Conservation (phyloP, 768 basidiomycete genomes). For the Fistulinella prunicolor region DNA sequence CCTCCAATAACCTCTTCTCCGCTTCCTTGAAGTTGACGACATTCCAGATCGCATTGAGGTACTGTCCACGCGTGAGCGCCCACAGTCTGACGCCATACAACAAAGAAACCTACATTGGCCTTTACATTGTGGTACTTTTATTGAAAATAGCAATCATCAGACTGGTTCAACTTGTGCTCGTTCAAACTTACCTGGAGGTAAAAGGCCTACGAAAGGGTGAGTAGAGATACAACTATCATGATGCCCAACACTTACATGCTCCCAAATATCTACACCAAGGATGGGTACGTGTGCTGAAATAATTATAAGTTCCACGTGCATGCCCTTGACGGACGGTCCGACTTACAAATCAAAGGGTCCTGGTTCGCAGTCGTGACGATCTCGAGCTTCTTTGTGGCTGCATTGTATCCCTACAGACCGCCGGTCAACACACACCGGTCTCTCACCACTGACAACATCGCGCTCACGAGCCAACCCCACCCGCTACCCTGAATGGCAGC, state of each 20-base stretch:
- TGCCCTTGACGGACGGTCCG: not conserved
- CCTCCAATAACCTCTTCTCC: slow-evolving; percentile 52
- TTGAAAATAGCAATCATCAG: slow-evolving; percentile 23
- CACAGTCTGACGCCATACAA: not conserved
- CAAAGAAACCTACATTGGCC: slow-evolving; percentile 66
- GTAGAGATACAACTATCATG: slow-evolving; percentile 6
- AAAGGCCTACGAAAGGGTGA: slow-evolving; percentile 50
- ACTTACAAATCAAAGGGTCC: slow-evolving; percentile 77
- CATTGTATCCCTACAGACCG: slow-evolving; percentile 75
- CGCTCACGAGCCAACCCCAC: slow-evolving; percentile 93
- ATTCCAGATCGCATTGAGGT: slow-evolving; percentile 92
- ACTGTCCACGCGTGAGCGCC: slow-evolving; percentile 46
- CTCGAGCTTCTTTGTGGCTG: slow-evolving; percentile 69
- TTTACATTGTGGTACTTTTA: slow-evolving; percentile 87
- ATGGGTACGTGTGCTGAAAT: slow-evolving; percentile 76
- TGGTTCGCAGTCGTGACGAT: slow-evolving; percentile 94
- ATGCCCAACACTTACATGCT: slow-evolving; percentile 59
- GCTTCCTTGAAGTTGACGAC: slow-evolving; percentile 97
- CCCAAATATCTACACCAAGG: slow-evolving; percentile 97
- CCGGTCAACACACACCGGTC: too few species aligned
- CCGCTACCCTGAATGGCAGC: slow-evolving; percentile 95
- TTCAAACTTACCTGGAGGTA: slow-evolving; percentile 40
- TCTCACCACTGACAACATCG: not conserved
- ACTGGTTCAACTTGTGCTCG: not conserved
- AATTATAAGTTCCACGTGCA: slow-evolving; percentile 8